Evolutionary conservation across 2,329 filamentous ascomycete species (phyloP), one percentile per base, ranked within the genome.

Genomic region (Phyllachora maydis): DNA sequence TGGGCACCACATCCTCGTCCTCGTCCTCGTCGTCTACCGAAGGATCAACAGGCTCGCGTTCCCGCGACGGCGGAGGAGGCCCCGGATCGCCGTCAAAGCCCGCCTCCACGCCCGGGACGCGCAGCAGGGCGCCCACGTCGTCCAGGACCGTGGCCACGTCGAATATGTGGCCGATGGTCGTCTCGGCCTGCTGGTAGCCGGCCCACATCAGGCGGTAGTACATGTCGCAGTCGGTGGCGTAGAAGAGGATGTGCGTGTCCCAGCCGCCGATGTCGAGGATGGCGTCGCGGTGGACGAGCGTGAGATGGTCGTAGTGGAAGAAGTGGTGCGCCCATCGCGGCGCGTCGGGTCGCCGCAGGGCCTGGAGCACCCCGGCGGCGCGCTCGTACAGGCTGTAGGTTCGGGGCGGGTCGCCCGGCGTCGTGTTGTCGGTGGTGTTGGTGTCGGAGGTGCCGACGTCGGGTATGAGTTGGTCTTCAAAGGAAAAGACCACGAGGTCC

Each of bases 171-270:
- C 47, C 48, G 11, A 38, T 38, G 11, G 38, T 35, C 11, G 32
- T 35, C 25, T 49, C 38, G 12, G 36, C 34, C 25, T 43, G 47
- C 4, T 40, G 46, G 43, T 50, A 56, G 4, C 50, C 46, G 9
- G 37, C 41, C 54, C 61, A 59, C 5, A 33, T 28, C n/a, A 63
- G 31, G 4, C 59, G 48, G 5, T 42, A 42, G 33, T 64, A 56
- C 45, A 59, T 54, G 35, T 65, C 61, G 39, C 59, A 67, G 34
- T 68, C 62, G 16, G 54, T 61, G 28, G 54, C 48, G 36, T 67
- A 67, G 34, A 57, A 68, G 0, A 61, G 58, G 19, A 70, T 65
- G 27, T 59, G 41, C 1, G 56, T 55, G 34, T 69, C 64, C 59
- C 62, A 69, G 0, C 50, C 58, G 11, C 62, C 50, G 6, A 65